Evolutionary conservation across 345 rosid species (phyloP), one percentile per base, ranked within the genome.

Genomic region (Salix suchowensis): DNA sequence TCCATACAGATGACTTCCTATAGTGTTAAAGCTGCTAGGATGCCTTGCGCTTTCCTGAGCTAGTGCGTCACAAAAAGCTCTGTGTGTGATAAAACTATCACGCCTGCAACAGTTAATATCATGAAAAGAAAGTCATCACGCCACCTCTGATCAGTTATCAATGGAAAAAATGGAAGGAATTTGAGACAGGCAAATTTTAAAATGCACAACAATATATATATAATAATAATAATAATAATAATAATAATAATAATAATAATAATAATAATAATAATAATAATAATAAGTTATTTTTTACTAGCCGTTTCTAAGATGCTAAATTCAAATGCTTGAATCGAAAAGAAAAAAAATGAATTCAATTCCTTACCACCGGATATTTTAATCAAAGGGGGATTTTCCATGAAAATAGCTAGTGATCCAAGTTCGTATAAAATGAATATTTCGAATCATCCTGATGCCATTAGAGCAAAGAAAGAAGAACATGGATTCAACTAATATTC

Each of bases 21-120:
- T 54, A 32, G 81, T 26, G 60, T 30, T 67, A 23, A 78, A 44
- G 77, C 30, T 61, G 14, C 74, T 10, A 36, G 82, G 75, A 62
- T 79, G 73, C 52, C 82, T 74, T 58, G 82, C 78, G 69, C 65
- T 79, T 28, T 79, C 82, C 75, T 79, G 82, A 36, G 82, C 82
- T 61, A 79, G 64, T 26, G 81, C 81, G 69, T 78, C 81, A 46
- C 81, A 78, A 39, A 78, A 78, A 14, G 81, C 81, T 15, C 81
- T 60, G 34, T 78, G 81, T 21, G 81, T 78, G 28, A 73, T 78
- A 67, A 78, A 78, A 24, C 81, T 78, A 46, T 79, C 82, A 61
- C 82, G 77, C 60, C 82, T 79, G 78, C 72, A 61, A 70, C 19
- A 73, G 73, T 32, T 46, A 4, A 2, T 14, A 40, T 7, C 7